These are phyloP conservation scores for Oidiodendron maius DNA, from an alignment of 495 filamentous ascomycete species.

Conservation along the genomic window DNA sequence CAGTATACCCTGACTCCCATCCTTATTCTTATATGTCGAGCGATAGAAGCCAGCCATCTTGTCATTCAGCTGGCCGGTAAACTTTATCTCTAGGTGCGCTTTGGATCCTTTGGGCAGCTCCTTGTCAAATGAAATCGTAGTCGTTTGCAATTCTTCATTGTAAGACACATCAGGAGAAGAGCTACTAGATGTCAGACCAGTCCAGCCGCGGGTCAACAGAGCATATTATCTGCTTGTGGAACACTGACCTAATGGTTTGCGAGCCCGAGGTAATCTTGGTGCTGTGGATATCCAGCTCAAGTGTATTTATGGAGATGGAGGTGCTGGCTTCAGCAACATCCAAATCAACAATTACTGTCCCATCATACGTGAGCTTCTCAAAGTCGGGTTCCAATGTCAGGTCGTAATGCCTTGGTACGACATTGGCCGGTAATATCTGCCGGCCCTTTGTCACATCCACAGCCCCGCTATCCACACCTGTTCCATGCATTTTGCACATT, in stretches of 20 bases:
- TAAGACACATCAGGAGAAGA: constrained; percentile 50
- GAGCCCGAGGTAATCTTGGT: constrained; percentile 27
- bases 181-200: constrained; percentile 19
- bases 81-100: constrained; percentile 60
- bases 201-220: too few species aligned
- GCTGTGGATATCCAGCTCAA: constrained; percentile 31
- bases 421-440: constrained; percentile 58
- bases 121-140: constrained; percentile 29
- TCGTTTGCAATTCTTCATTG: constrained; percentile 42
- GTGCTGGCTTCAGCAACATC: constrained; percentile 80
- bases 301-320: constrained; percentile 80
- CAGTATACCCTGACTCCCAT: constrained; percentile 52
- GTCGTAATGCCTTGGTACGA: constrained; percentile 62
- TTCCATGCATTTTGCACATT: constrained; percentile 45
- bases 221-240: too few species aligned
- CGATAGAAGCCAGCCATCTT: constrained; percentile 82
- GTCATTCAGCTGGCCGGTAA: constrained; percentile 65
- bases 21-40: constrained; percentile 54
- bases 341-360: constrained; percentile 65
- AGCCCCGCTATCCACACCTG: constrained; percentile 34
- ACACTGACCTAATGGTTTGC: constrained; percentile 6
- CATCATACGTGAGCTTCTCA: constrained; percentile 62
- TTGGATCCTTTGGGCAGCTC: constrained; percentile 48
- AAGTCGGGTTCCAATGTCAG: constrained; percentile 71
- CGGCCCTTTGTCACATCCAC: constrained; percentile 42